Evolutionary conservation across 2,329 filamentous ascomycete species (phyloP).

Genomic region (Curvularia spicifera): DNA sequence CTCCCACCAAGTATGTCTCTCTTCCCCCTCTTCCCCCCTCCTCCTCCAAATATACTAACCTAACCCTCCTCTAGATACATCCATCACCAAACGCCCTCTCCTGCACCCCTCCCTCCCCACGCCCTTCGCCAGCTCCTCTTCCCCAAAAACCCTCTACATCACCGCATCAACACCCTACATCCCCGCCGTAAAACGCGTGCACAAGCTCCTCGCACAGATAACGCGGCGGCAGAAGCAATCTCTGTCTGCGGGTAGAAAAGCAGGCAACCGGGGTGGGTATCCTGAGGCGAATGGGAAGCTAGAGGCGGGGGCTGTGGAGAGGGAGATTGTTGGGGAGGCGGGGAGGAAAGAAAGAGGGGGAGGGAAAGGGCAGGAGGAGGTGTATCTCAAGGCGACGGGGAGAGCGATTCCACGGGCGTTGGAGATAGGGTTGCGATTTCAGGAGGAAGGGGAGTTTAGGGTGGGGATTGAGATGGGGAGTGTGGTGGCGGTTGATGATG

Average conservation of each 20-base stretch:
- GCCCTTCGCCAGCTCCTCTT: conserved; percentile 57
- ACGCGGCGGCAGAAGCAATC: conserved; percentile 58
- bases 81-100: conserved; percentile 63
- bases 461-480: conserved; percentile 68
- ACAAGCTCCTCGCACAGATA: conserved; percentile 65
- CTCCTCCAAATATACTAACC: neutral
- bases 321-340: conserved; percentile 33
- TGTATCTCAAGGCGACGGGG: conserved; percentile 69
- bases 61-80: conserved; percentile 51
- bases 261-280: neutral
- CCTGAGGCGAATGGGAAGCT: conserved; percentile 33
- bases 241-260: conserved; percentile 1
- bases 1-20: conserved; percentile 33
- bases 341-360: conserved; percentile 11
- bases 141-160: conserved; percentile 69
- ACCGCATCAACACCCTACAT: conserved; percentile 70
- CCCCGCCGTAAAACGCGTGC: conserved; percentile 69
- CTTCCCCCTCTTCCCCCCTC: neutral
- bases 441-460: conserved; percentile 63
- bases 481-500: conserved; percentile 71
- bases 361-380: conserved; percentile 49
- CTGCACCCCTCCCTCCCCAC: conserved; percentile 62
- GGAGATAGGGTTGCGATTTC: conserved; percentile 69
- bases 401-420: conserved; percentile 70
- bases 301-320: conserved; percentile 41